phyloP scores from a whole-genome alignment of 768 basidiomycete genomes.

The Coprinopsis marcescibilis region DNA sequence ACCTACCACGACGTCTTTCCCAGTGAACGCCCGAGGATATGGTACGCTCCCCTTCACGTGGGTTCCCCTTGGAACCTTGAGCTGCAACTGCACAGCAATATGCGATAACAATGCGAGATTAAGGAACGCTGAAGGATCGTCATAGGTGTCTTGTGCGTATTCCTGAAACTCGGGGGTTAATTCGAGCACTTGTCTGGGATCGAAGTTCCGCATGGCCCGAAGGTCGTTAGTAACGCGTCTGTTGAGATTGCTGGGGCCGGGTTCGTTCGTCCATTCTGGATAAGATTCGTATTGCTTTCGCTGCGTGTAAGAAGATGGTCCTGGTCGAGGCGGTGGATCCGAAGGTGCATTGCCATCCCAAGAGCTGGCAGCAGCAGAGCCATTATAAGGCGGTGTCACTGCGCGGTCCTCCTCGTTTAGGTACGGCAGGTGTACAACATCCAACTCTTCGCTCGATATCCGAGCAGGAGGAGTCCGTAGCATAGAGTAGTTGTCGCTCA shows the following conservation, averaged over 20 bases:
- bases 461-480: slow-evolving; percentile 15
- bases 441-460: slow-evolving; percentile 5
- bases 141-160: slow-evolving; percentile 44
- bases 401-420: slow-evolving; percentile 6
- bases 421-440: slow-evolving; percentile 7
- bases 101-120: slow-evolving; percentile 84
- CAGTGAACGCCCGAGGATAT: slow-evolving; percentile 88
- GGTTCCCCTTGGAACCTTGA: slow-evolving; percentile 80
- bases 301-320: no score
- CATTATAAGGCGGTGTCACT: not conserved
- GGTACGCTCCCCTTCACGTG: slow-evolving; percentile 96
- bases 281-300: no score
- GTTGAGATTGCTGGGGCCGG: slow-evolving; percentile 18
- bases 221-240: slow-evolving; percentile 24
- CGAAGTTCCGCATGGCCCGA: slow-evolving; percentile 25
- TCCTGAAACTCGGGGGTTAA: slow-evolving; percentile 36
- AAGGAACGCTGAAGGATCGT: slow-evolving; percentile 69
- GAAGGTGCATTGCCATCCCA: not conserved
- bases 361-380: slow-evolving; percentile 7
- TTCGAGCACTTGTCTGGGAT: slow-evolving; percentile 15
- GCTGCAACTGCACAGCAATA: slow-evolving; percentile 80
- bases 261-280: slow-evolving; percentile 15
- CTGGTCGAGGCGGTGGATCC: no score
- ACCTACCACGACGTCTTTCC: slow-evolving; percentile 88
- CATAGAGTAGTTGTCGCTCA: slow-evolving; percentile 14